These are phyloP conservation scores for Diplodia scrobiculata DNA, from an alignment of 2,329 filamentous ascomycete species.

Conservation along the genomic window DNA sequence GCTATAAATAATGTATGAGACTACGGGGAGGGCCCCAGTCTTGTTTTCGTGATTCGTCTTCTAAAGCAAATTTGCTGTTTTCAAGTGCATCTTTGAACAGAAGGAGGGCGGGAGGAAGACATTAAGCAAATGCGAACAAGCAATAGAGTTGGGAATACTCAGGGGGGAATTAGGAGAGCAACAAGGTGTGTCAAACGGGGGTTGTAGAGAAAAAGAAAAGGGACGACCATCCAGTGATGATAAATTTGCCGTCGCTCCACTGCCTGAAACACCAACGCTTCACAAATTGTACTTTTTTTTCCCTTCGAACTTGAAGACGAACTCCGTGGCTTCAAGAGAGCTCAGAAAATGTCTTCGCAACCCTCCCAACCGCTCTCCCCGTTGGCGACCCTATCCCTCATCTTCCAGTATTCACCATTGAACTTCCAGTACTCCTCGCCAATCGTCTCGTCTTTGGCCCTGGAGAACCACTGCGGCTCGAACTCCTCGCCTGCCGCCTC, in stretches of 20 bases:
- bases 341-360: slow-evolving; percentile 73
- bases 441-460: slow-evolving; percentile 71
- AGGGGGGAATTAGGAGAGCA: not conserved
- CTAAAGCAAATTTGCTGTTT: not conserved
- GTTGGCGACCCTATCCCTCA: slow-evolving; percentile 65
- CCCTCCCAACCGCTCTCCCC: slow-evolving; percentile 67
- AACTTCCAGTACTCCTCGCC: slow-evolving; percentile 91
- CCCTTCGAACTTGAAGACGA: not conserved
- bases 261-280: not conserved
- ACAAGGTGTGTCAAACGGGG: not conserved
- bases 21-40: not conserved
- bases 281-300: not conserved
- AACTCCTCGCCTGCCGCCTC: slow-evolving; percentile 83
- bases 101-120: not conserved
- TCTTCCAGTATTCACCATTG: slow-evolving; percentile 84
- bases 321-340: not conserved
- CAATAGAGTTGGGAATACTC: not conserved
- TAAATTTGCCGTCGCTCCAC: slow-evolving; percentile 6
- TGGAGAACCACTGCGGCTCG: slow-evolving; percentile 79
- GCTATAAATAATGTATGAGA: not conserved
- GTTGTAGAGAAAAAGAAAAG: not conserved
- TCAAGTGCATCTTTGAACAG: not conserved
- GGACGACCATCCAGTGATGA: slow-evolving; percentile 2
- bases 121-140: not conserved
- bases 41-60: slow-evolving; percentile 20